Percentiles rank a stretch among this genome's conserved stretches.
These are phyloP conservation scores for Agrocybe praecox DNA, from an alignment of 768 basidiomycete genomes.

Conservation along the genomic window DNA sequence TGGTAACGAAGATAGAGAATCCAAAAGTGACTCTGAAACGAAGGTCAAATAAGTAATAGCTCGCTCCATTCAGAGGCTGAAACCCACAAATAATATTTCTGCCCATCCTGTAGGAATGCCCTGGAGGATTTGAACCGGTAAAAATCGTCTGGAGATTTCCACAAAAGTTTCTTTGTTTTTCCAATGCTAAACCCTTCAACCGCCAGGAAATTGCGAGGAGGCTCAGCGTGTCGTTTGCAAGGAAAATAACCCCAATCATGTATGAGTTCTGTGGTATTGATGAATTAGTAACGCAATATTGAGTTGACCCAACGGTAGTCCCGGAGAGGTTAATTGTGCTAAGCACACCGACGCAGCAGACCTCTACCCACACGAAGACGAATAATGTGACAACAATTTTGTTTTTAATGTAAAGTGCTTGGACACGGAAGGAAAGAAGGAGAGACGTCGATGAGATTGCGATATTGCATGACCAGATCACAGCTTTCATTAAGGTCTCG, in stretches of 20 bases:
- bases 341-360: not conserved
- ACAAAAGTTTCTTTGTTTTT: not conserved
- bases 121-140: slow-evolving; percentile 6
- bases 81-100: slow-evolving; percentile 11
- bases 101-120: slow-evolving; percentile 9
- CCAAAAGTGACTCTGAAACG: not conserved
- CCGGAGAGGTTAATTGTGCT: not conserved
- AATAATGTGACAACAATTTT: slow-evolving; percentile 6
- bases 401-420: slow-evolving; percentile 8
- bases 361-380: slow-evolving; percentile 7
- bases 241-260: not conserved
- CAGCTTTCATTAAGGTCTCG: not conserved
- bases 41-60: not conserved
- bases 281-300: slow-evolving; percentile 5
- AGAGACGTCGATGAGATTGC: slow-evolving; percentile 3
- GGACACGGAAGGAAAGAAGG: slow-evolving; percentile 15
- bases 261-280: slow-evolving; percentile 1
- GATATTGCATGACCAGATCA: not conserved
- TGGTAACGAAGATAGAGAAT: not conserved
- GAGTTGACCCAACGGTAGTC: slow-evolving; percentile 8
- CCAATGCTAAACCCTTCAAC: not conserved
- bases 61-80: not conserved
- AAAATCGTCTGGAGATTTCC: not conserved
- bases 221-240: slow-evolving; percentile 10
- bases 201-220: slow-evolving; percentile 12